Conservation (phyloP, 129 eudicot genomes). For the Lactuca saligna region DNA sequence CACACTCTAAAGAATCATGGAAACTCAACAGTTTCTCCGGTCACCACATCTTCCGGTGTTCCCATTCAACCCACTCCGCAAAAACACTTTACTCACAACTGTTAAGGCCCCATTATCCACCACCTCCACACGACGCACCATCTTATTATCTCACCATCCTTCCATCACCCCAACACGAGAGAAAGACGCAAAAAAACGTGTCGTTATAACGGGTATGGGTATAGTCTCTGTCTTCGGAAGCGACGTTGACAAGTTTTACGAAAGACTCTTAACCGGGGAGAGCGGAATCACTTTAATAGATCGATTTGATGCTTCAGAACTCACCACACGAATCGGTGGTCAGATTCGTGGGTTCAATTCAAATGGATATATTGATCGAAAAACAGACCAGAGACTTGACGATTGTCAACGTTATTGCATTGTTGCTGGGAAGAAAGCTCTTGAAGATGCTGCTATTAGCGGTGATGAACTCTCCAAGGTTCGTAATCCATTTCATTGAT, state of each 20-base stretch:
- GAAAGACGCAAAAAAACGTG: conserved; percentile 64
- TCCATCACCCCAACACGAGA: conserved; percentile 46
- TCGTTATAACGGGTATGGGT: conserved; percentile 71
- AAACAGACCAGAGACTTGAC: neutral
- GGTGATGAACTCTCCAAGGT: neutral
- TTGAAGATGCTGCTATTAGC: neutral
- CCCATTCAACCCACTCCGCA: neutral
- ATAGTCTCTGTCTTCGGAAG: conserved; percentile 69
- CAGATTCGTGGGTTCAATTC: conserved; percentile 42
- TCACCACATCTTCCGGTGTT: neutral
- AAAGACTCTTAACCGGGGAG: conserved; percentile 55
- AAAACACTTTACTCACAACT: neutral
- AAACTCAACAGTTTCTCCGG: neutral
- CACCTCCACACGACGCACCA: conserved; percentile 9
- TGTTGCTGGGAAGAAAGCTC: neutral
- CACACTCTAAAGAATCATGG: neutral
- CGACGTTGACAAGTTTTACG: conserved; percentile 57
- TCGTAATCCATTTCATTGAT: neutral
- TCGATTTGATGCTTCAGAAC: conserved; percentile 66
- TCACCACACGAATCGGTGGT: conserved; percentile 43
- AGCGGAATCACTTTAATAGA: conserved; percentile 58
- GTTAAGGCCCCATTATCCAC: neutral
- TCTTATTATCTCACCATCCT: conserved; percentile 7
- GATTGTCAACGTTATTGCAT: neutral
- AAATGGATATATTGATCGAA: conserved; percentile 64